Base-by-base conservation (phyloP, 2,329 filamentous ascomycete genomes). In the Cladosporium sp. region DNA sequence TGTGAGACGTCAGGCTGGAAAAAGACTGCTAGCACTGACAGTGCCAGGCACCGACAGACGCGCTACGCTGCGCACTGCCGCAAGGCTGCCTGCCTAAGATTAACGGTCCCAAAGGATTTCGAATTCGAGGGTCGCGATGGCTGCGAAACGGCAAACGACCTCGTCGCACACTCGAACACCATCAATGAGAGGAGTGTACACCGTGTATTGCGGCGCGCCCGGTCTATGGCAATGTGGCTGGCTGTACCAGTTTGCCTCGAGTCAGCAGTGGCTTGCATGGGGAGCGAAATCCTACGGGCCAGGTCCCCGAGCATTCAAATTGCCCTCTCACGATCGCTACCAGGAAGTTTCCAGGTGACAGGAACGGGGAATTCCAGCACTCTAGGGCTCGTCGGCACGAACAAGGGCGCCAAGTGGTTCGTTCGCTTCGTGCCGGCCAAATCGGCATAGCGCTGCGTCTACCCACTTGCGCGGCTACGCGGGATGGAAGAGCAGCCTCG, bases 1-100 rank as follows among this genome's bases (percentile, higher is more conserved):
- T 55, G 40, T 55, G 52, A 55, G 39, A 55, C 52, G 52, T 40
- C 52, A 25, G 40, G 40, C 52, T 55, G 52, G n/a, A 55, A 55
- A 51, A 52, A 49, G 32, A 25, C 25, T 48, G 25, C 8, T 25
- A 48, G 32, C 13, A 13, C 44, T 48, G 4, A 3, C 10, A 25
- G 2, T 5, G 28, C 24, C 8, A n/a, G n/a, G 24, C 24, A 32
- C 4, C 28, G 28, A 32, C 12, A 32, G 28, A 4, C 28, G 40
- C 40, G 40, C 40, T 44, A 44, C 17, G 9, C 40, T 15, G 24
- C 20, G 42, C 42, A 42, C 39, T 42, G 39, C n/a, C n/a, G n/a
- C n/a, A n/a, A n/a, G n/a, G 28, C 28, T 32, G 28, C 28, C 28
- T 45, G 42, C 42, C 24, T 45, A 28, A 45, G 24, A 24, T 28